phyloP scores from a whole-genome alignment of 2,329 filamentous ascomycete genomes.

The Nigrograna mackinnonii region DNA sequence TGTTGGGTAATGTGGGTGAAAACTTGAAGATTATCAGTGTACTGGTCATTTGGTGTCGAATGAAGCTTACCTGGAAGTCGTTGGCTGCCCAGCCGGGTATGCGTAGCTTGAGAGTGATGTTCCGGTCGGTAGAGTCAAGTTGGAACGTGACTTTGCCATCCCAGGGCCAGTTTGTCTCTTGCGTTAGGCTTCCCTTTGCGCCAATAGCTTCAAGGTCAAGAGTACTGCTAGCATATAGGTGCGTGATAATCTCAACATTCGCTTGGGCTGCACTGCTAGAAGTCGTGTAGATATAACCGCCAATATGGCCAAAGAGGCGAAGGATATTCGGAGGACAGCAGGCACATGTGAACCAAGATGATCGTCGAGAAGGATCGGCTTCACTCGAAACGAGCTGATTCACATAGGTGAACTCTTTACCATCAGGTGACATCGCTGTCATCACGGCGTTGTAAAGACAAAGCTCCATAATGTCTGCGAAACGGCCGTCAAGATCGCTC shows the following conservation, averaged over 20 bases:
- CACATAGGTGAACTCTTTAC: constrained; percentile 63
- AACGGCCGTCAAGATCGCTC: constrained; percentile 56
- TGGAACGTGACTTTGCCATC: constrained; percentile 55
- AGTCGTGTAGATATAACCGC: constrained; percentile 49
- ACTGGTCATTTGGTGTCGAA: constrained; percentile 21
- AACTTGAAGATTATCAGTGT: constrained; percentile 28
- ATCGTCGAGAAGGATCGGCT: constrained; percentile 52
- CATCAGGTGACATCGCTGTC: constrained; percentile 60
- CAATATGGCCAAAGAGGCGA: constrained; percentile 35
- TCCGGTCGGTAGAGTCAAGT: constrained; percentile 36
- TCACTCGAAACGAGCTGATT: constrained; percentile 63
- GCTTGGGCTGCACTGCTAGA: neutral
- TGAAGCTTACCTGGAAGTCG: neutral
- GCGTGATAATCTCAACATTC: constrained; percentile 51
- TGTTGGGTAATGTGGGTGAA: constrained; percentile 1
- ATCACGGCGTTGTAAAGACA: constrained; percentile 65
- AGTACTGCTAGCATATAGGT: constrained; percentile 59
- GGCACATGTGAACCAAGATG: constrained; percentile 52
- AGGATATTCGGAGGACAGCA: neutral
- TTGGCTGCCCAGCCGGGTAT: constrained; percentile 56
- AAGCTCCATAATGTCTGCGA: constrained; percentile 64
- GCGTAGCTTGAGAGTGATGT: constrained; percentile 52
- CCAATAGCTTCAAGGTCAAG: constrained; percentile 43
- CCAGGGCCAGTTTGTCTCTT: constrained; percentile 63
- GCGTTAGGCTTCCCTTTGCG: constrained; percentile 46